Evolutionary conservation across 2,329 filamentous ascomycete species (phyloP).

Genomic region (Chrysoporthe deuterocubensis): DNA sequence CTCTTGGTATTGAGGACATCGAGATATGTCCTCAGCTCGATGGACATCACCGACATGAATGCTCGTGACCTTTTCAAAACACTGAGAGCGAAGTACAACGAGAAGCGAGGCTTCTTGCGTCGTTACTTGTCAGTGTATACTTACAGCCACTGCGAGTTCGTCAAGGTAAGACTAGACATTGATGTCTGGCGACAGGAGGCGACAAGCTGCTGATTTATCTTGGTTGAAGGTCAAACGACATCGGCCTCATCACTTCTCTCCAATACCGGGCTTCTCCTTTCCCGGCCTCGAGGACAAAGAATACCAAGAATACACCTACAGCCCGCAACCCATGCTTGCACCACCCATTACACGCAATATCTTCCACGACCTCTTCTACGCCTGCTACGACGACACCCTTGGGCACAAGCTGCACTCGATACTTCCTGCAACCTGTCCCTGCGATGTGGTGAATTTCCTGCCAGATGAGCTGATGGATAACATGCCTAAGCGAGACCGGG

Average conservation of each 20-base stretch:
- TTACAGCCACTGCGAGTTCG: conserved; percentile 15
- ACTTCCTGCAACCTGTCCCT: not conserved
- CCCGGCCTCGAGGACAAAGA: conserved; percentile 3
- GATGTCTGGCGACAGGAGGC: not conserved
- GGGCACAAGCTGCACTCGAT: not conserved
- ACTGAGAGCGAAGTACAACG: not conserved
- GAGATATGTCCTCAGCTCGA: not conserved
- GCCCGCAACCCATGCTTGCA: conserved; percentile 4
- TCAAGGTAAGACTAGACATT: not conserved
- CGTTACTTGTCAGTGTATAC: not conserved
- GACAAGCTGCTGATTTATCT: not conserved
- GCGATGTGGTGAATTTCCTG: conserved; percentile 4
- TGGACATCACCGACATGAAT: conserved; percentile 2
- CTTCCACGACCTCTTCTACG: conserved; percentile 14
- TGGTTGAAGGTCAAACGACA: not conserved
- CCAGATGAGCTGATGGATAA: conserved; percentile 7
- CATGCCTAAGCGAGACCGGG: conserved; percentile 12
- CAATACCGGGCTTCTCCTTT: conserved; percentile 11
- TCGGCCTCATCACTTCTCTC: conserved; percentile 1
- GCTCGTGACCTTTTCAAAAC: not conserved
- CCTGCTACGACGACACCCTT: conserved; percentile 7
- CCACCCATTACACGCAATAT: conserved; percentile 9
- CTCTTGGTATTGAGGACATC: conserved; percentile 2
- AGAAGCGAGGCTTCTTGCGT: conserved; percentile 12
- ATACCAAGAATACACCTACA: conserved; percentile 14